Evolutionary conservation across 768 basidiomycete species (phyloP).

Genomic region (Polyporus arcularius): DNA sequence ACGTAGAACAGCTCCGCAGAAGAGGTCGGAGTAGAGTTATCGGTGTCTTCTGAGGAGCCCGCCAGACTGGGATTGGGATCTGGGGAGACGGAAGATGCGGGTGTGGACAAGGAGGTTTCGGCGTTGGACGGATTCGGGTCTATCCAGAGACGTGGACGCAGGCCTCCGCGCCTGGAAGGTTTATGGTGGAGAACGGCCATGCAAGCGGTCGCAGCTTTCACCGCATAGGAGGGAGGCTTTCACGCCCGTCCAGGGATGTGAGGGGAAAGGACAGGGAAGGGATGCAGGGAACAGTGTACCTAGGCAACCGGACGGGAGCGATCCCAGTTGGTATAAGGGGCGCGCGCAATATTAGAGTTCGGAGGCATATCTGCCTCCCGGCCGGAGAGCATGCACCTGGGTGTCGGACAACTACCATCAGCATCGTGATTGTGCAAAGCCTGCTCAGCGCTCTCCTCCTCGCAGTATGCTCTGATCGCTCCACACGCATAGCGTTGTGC

Average conservation of each 20-base stretch:
- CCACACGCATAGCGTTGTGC: too few relatives aligned
- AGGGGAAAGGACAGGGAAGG: not conserved
- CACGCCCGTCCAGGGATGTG: not conserved
- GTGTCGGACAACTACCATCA: conserved; percentile 15
- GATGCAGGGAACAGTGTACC: not conserved
- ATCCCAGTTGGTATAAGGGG: not conserved
- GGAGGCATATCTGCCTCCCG: conserved; percentile 13
- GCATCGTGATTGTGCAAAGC: conserved; percentile 17
- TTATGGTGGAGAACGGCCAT: conserved; percentile 13
- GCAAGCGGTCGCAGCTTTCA: not conserved
- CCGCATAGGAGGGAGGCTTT: conserved; percentile 2
- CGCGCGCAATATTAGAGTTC: not conserved
- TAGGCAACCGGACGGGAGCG: not conserved
- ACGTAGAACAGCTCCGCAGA: conserved; percentile 46
- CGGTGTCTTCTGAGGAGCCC: conserved; percentile 12
- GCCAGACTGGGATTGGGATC: conserved; percentile 15
- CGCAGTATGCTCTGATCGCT: not conserved
- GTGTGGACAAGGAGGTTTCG: conserved; percentile 12
- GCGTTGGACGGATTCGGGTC: conserved; percentile 18
- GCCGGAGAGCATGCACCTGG: not conserved
- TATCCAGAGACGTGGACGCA: conserved; percentile 24
- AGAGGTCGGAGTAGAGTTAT: conserved; percentile 14
- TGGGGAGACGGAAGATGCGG: conserved; percentile 14
- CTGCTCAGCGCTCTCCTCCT: not conserved
- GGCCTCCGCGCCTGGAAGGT: conserved; percentile 13